A percentile compares a stretch with the other conserved stretches of the same genome.
Evolutionary conservation across 2,329 filamentous ascomycete species (phyloP).

Genomic region (Kalmusia sp.): DNA sequence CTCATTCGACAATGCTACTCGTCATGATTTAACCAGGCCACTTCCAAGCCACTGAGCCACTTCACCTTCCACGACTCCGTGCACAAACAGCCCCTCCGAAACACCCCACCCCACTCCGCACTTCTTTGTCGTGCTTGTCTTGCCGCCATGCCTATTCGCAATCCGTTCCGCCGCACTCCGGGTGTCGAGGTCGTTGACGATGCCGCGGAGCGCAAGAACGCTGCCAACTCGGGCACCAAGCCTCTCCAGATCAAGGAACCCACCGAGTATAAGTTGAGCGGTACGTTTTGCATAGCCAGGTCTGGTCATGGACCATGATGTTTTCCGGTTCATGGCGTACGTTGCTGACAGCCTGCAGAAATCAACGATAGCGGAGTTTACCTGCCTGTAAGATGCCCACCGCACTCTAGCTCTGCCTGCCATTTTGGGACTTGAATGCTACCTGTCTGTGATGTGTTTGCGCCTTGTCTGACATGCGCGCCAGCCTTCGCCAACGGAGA

Average conservation of each 20-base stretch:
- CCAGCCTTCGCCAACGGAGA: constrained; percentile 81
- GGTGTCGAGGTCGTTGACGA: constrained; percentile 42
- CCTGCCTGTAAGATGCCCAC: constrained; percentile 72
- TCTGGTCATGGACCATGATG: constrained; percentile 12
- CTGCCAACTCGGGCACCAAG: constrained; percentile 44
- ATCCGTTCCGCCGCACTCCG: constrained; percentile 49
- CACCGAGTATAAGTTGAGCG: constrained; percentile 61
- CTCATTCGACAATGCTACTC: constrained; percentile 1
- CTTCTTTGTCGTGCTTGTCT: constrained; percentile 20
- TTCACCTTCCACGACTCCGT: constrained; percentile 5
- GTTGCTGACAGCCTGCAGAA: constrained; percentile 63
- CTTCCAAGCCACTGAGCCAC: constrained; percentile 4
- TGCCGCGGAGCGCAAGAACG: constrained; percentile 40
- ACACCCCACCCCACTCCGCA: constrained; percentile 25
- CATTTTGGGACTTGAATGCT: not conserved
- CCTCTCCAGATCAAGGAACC: constrained; percentile 54
- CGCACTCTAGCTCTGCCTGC: not conserved
- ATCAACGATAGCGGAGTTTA: constrained; percentile 97
- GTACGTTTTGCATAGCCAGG: constrained; percentile 42
- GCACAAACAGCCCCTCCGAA: constrained; percentile 21
- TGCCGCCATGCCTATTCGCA: constrained; percentile 49
- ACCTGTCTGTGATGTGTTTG: not conserved
- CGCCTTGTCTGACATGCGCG: constrained; percentile 27
- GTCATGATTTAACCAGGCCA: constrained; percentile 1
- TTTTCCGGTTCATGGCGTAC: not conserved